Conservation (phyloP, 2,329 filamentous ascomycete genomes). For the Penicillium verrucosum region DNA sequence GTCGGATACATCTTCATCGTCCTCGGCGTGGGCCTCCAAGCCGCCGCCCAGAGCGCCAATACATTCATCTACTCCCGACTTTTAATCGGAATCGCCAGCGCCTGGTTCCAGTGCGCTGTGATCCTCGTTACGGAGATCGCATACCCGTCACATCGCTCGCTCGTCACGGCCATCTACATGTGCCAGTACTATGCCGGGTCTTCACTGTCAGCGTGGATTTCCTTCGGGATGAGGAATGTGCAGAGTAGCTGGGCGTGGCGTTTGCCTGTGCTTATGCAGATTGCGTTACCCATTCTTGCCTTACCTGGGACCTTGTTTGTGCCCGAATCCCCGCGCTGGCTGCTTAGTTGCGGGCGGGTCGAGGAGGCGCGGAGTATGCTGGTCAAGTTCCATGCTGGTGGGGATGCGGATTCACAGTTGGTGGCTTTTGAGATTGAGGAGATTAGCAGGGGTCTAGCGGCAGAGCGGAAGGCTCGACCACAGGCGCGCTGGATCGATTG, state of each 20-base stretch:
- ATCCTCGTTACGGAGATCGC: constrained; percentile 43
- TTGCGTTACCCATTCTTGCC: constrained; percentile 7
- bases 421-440: constrained; percentile 14
- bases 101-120: constrained; percentile 29
- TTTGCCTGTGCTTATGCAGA: constrained; percentile 12
- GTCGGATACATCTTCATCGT: constrained; percentile 31
- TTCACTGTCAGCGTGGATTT: constrained; percentile 19
- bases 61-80: constrained; percentile 34
- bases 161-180: constrained; percentile 32
- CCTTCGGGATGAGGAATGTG: background rate
- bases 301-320: constrained; percentile 1
- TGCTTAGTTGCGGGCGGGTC: background rate
- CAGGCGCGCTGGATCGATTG: constrained; percentile 3
- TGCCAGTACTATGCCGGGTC: constrained; percentile 31
- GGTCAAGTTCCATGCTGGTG: constrained; percentile 11
- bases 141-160: constrained; percentile 37
- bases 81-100: constrained; percentile 33
- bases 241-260: constrained; percentile 11
- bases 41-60: constrained; percentile 16
- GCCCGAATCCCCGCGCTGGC: constrained; percentile 13
- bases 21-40: constrained; percentile 22
- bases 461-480: background rate
- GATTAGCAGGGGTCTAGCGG: background rate
- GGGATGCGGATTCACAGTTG: constrained; percentile 6
- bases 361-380: constrained; percentile 6